Evolutionary conservation across 352 stramenopile species (phyloP), one percentile per base, ranked within the genome.

Genomic region (Pythium aphanidermatum): DNA sequence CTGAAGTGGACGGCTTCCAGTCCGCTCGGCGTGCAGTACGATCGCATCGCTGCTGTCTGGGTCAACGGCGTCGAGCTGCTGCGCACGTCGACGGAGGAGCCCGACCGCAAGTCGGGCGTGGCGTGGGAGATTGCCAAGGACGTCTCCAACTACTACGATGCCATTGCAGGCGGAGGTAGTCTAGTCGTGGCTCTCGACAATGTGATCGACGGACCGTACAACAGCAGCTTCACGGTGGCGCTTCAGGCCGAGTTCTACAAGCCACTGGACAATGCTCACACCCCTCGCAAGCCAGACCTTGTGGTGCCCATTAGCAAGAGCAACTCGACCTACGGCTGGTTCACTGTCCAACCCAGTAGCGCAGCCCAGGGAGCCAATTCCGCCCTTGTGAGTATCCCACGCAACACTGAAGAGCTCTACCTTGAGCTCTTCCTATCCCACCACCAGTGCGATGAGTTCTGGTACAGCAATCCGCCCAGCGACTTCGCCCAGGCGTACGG

Each of bases 391-490:
- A 51, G 58, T 11, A 20, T 87, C 19, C 75, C 75, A 10, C 45
- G 49, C 30, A 87, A 84, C 58, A 77, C 73, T 0, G 75, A 82
- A 23, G 68, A 83, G 46, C 49, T 87, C 19, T 83, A 77, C 46
- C 50, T 87, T 19, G 75, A 87, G 42, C 47, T 87, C 31, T 83
- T 83, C 39, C 55, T 82, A 10, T 82, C 69, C 50, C 75, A 87
- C 47, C 75, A 87, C 50, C 69, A 83, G 42, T 87, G 75, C 48
- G 75, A 87, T 59, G 75, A 87, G 56, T 87, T 87, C 42, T 79
- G 67, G 48, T 91, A 89, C 55, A 52, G 66, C 2, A 91, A 91
- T 31, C 65, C 74, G 6, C 70, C 75, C 1, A 52, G 55, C 21
- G 46, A 61, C n/a, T 69, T 60, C 32, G 58, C 61, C 2, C 25